A percentile compares a stretch with the other conserved stretches of the same genome.
phyloP scores from a whole-genome alignment of 331 rosid species.

The Stylosanthes scabra region DNA sequence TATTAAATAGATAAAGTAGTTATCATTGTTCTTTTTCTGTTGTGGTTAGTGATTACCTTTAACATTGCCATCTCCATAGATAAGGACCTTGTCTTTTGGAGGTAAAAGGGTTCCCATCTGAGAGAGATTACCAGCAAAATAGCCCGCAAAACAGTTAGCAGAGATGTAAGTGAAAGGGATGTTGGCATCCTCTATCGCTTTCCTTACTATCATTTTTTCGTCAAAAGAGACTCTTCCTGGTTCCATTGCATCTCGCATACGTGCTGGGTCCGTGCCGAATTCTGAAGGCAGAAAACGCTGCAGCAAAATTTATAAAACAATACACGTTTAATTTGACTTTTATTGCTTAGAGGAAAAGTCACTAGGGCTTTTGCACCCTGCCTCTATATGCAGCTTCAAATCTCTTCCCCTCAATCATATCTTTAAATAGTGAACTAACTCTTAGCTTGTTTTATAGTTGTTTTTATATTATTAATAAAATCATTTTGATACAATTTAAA shows the following conservation, averaged over 20 bases:
- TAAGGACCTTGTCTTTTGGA: conserved; percentile 65
- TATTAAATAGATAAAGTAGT: too few species aligned
- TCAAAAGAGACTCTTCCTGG: conserved; percentile 88
- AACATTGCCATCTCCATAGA: conserved; percentile 75
- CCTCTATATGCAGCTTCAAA: too few species aligned
- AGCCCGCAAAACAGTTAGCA: conserved; percentile 79
- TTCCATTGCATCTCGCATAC: conserved; percentile 76
- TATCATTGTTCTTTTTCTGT: too few species aligned
- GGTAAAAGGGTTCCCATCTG: conserved; percentile 74
- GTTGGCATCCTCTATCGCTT: conserved; percentile 74
- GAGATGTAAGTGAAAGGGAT: conserved; percentile 83
- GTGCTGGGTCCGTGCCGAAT: conserved; percentile 78
- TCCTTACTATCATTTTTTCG: conserved; percentile 77
- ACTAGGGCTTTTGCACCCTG: too few species aligned
- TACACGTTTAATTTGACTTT: too few species aligned
- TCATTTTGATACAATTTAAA: too few species aligned
- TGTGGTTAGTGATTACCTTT: conserved; percentile 55
- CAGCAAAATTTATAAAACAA: background rate
- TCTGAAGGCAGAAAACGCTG: conserved; percentile 91
- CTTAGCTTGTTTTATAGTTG: too few species aligned
- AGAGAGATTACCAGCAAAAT: conserved; percentile 76
- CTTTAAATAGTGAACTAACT: too few species aligned
- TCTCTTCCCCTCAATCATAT: too few species aligned
- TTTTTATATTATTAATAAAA: too few species aligned
- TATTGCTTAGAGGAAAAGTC: too few species aligned